A percentile compares a stretch with the other conserved stretches of the same genome.
phyloP scores from a whole-genome alignment of 2,329 filamentous ascomycete genomes.

The Huntiella omanensis region DNA sequence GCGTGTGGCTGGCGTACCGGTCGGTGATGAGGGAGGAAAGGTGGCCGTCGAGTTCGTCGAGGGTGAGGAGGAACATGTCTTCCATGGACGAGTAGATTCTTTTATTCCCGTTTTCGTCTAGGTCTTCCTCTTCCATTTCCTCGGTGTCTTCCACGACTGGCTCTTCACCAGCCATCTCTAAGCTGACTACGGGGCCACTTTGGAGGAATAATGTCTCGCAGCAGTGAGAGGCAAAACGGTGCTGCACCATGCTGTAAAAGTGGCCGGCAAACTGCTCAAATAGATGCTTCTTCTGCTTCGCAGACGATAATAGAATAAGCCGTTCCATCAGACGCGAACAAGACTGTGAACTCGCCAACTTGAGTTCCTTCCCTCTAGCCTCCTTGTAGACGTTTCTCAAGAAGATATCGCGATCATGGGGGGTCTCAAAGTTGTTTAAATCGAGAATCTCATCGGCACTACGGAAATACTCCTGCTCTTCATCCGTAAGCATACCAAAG shows the following conservation, averaged over 20 bases:
- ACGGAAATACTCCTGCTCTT: conserved; percentile 92
- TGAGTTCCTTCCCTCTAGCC: conserved; percentile 80
- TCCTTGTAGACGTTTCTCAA: conserved; percentile 72
- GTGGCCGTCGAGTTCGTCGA: conserved; percentile 76
- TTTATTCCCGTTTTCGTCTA: conserved; percentile 6
- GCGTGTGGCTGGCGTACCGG: conserved; percentile 71
- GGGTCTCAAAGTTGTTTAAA: conserved; percentile 63
- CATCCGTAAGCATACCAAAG: conserved; percentile 79
- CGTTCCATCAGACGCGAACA: conserved; percentile 88
- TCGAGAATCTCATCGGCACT: conserved; percentile 79
- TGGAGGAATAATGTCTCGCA: conserved; percentile 84
- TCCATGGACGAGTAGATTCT: conserved; percentile 50
- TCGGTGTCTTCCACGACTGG: conserved; percentile 20
- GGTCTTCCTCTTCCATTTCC: conserved; percentile 13
- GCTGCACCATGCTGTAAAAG: conserved; percentile 77
- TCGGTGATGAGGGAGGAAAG: conserved; percentile 74
- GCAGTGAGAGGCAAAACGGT: conserved; percentile 93
- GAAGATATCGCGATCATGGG: conserved; percentile 53
- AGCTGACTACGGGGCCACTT: conserved; percentile 58
- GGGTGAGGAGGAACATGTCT: conserved; percentile 60
- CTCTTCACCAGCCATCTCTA: conserved; percentile 42
- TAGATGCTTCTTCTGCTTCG: conserved; percentile 64
- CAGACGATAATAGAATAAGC: conserved; percentile 63
- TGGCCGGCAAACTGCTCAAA: conserved; percentile 75
- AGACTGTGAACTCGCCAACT: conserved; percentile 87